Conservation (phyloP, 176 grass and related monocot genomes). For the Oryza australiensis region DNA sequence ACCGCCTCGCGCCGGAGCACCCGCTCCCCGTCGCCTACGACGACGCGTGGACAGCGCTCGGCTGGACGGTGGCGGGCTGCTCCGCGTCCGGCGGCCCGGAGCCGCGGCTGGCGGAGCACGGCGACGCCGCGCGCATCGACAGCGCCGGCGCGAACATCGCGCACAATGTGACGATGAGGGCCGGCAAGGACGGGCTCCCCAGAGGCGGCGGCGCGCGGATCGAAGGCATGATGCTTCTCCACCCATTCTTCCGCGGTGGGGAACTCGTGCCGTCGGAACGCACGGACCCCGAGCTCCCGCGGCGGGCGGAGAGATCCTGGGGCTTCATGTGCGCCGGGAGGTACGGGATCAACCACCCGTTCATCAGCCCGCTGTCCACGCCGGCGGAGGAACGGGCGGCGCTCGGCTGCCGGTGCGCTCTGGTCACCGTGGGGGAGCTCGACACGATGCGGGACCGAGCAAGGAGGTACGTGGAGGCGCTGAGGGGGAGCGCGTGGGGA, state of each 20-base stretch:
- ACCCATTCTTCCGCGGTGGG: slow-evolving; percentile 58
- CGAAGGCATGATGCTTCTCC: slow-evolving; percentile 46
- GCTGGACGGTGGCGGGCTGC: slow-evolving; percentile 39
- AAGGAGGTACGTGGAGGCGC: slow-evolving; percentile 39
- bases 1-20: neutral
- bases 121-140: slow-evolving; percentile 42
- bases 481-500: slow-evolving; percentile 52
- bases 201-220: slow-evolving; percentile 13
- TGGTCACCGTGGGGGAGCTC: slow-evolving; percentile 47
- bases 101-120: slow-evolving; percentile 57
- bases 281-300: neutral
- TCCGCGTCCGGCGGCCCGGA: neutral
- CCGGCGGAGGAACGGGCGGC: slow-evolving; percentile 31
- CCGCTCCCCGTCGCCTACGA: neutral
- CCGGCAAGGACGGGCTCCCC: neutral
- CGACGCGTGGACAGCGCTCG: slow-evolving; percentile 53
- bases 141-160: slow-evolving; percentile 61
- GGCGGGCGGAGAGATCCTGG: slow-evolving; percentile 20
- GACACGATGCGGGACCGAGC: slow-evolving; percentile 53
- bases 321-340: slow-evolving; percentile 19
- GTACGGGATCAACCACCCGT: slow-evolving; percentile 46
- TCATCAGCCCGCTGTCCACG: slow-evolving; percentile 46
- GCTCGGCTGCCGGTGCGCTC: slow-evolving; percentile 36
- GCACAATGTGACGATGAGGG: slow-evolving; percentile 48
- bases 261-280: slow-evolving; percentile 33